phyloP scores from a whole-genome alignment of 495 filamentous ascomycete species.

The Xylona heveae region DNA sequence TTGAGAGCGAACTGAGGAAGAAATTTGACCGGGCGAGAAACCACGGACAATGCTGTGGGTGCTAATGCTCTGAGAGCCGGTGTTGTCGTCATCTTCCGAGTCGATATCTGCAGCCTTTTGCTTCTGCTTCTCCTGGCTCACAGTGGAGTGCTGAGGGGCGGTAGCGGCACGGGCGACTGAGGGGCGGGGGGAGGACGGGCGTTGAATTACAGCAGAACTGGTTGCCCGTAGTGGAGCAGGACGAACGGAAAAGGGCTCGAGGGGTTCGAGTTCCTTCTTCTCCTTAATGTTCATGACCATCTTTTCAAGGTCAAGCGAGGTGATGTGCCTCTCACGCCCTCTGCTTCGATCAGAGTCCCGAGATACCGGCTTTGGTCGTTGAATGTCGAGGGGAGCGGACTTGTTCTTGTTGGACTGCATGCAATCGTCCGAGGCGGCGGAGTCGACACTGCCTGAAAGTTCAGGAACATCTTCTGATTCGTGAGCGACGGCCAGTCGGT shows the following conservation, averaged over 20 bases:
- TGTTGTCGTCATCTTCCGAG: too few species aligned
- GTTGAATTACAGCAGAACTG: too few species aligned
- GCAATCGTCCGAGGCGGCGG: constrained; percentile 47
- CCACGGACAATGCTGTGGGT: constrained; percentile 67
- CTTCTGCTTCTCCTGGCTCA: too few species aligned
- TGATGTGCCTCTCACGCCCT: constrained; percentile 75
- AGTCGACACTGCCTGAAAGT: constrained; percentile 84
- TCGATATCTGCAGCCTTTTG: too few species aligned
- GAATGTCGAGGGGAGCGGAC: constrained; percentile 28
- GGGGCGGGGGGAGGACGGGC: too few species aligned
- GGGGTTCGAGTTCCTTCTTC: constrained; percentile 41
- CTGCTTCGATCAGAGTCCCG: constrained; percentile 37
- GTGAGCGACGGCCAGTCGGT: constrained; percentile 15
- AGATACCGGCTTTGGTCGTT: constrained; percentile 32
- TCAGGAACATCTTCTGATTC: constrained; percentile 42
- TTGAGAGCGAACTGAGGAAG: constrained; percentile 48
- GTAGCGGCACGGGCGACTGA: too few species aligned
- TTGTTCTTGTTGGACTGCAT: constrained; percentile 35
- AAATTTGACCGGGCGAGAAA: constrained; percentile 61
- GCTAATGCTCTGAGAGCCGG: constrained; percentile 21
- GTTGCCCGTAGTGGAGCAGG: too few species aligned
- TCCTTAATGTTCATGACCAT: constrained; percentile 81
- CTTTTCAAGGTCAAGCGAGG: constrained; percentile 65
- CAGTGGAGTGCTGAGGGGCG: too few species aligned
- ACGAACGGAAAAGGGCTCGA: background rate